Evolutionary conservation across 257 asterid genomes (phyloP), one percentile per base, ranked within the genome.

Genomic region (Plantago major): DNA sequence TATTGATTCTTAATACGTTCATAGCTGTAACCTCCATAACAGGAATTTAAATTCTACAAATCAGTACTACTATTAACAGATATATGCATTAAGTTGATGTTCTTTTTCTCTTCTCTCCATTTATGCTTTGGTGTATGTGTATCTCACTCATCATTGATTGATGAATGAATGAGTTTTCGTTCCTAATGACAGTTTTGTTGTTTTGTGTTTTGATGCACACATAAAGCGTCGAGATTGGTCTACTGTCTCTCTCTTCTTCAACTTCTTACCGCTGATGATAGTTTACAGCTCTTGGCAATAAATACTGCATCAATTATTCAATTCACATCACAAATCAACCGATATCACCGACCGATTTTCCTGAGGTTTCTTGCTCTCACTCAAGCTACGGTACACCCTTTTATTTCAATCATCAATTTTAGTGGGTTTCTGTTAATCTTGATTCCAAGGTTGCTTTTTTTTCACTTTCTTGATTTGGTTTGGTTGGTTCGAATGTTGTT

Each of bases 1-100:
- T 55, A 76, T 66, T 57, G 80, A 71, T 78, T 74, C 79, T 64
- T 68, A 51, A 4, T 33, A 0, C 6, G 6, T 1, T 33, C 7
- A 2, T 33, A 5, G 40, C 8, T 33, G 40, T 16, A 47, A 40
- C 40, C 38, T 46, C 58, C 45, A 44, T 69, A 46, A 50, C 78
- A 46, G 58, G 53, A 69, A 52, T 68, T 59, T 56, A 61, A 71
- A 30, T 59, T n/a, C n/a, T n/a, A n/a, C n/a, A n/a, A n/a, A n/a
- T n/a, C n/a, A n/a, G n/a, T n/a, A n/a, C n/a, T n/a, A n/a, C n/a
- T n/a, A n/a, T n/a, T n/a, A n/a, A n/a, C n/a, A n/a, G n/a, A n/a
- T n/a, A n/a, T n/a, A n/a, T n/a, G n/a, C n/a, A n/a, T n/a, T n/a
- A n/a, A n/a, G n/a, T n/a, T n/a, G n/a, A n/a, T n/a, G n/a, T n/a